A percentile compares a stretch with the other conserved stretches of the same genome.
phyloP scores from a whole-genome alignment of 148 eudicot genomes.

The Rhododendron williamsianum region DNA sequence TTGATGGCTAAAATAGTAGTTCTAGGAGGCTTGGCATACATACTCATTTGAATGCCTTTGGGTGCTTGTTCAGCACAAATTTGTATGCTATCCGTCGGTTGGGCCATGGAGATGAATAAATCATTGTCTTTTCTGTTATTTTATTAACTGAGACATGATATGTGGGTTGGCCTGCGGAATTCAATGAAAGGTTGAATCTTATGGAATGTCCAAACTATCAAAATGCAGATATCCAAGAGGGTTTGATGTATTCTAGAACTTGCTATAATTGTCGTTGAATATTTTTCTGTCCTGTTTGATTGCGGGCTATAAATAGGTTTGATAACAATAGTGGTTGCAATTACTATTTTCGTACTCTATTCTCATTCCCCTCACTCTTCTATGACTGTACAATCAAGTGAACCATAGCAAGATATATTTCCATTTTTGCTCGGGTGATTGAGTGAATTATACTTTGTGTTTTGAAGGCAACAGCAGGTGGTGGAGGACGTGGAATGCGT shows the following conservation, averaged over 20 bases:
- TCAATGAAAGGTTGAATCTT: background rate
- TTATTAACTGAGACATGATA: background rate
- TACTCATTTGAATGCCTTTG: background rate
- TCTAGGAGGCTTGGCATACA: background rate
- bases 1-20: background rate
- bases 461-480: conserved; percentile 98
- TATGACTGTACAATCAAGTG: background rate
- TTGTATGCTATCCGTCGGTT: background rate
- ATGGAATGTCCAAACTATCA: background rate
- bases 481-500: conserved; percentile 99
- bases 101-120: background rate
- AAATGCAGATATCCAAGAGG: background rate
- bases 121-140: background rate
- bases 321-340: background rate
- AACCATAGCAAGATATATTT: background rate
- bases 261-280: conserved; percentile 2
- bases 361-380: background rate
- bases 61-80: background rate
- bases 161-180: background rate
- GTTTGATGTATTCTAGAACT: conserved; percentile 6
- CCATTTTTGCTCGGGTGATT: background rate
- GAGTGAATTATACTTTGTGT: background rate
- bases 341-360: background rate
- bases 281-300: background rate
- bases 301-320: background rate